phyloP scores from a whole-genome alignment of 2,329 filamentous ascomycete genomes.

The Clarireedia sp. region DNA sequence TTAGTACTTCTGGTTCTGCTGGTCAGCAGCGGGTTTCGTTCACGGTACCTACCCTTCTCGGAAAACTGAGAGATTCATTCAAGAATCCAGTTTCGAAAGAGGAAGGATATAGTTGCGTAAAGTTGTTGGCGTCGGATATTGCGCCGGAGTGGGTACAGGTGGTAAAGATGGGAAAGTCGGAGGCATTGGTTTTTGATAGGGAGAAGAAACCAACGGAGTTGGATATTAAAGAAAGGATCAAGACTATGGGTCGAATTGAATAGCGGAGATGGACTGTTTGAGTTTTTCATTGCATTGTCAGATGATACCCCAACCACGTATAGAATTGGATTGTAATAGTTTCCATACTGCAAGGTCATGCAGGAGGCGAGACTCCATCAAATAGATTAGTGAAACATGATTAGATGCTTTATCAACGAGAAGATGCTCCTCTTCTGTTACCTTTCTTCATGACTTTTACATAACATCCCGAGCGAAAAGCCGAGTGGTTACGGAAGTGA shows the following conservation, averaged over 20 bases:
- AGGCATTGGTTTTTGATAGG: slow-evolving; percentile 38
- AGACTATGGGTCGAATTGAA: slow-evolving; percentile 9
- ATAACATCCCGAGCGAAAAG: too few species aligned
- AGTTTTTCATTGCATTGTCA: neutral
- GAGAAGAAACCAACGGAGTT: slow-evolving; percentile 23
- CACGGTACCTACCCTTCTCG: slow-evolving; percentile 52
- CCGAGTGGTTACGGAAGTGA: too few species aligned
- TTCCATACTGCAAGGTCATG: neutral
- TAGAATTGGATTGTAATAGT: neutral
- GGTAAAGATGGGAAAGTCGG: slow-evolving; percentile 37
- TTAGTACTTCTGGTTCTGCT: slow-evolving; percentile 45
- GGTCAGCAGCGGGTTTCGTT: slow-evolving; percentile 55
- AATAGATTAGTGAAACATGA: neutral
- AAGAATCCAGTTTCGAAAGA: slow-evolving; percentile 36
- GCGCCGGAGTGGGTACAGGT: slow-evolving; percentile 43
- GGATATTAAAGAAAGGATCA: slow-evolving; percentile 23
- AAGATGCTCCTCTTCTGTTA: neutral
- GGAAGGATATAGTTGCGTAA: slow-evolving; percentile 40
- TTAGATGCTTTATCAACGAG: neutral
- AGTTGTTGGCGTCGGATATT: slow-evolving; percentile 38
- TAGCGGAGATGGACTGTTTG: neutral
- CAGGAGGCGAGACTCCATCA: neutral
- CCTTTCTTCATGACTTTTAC: neutral
- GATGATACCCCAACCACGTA: slow-evolving; percentile 5
- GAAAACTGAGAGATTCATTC: slow-evolving; percentile 61